Base-by-base conservation (phyloP, 345 rosid species). In the Toxicodendron radicans region DNA sequence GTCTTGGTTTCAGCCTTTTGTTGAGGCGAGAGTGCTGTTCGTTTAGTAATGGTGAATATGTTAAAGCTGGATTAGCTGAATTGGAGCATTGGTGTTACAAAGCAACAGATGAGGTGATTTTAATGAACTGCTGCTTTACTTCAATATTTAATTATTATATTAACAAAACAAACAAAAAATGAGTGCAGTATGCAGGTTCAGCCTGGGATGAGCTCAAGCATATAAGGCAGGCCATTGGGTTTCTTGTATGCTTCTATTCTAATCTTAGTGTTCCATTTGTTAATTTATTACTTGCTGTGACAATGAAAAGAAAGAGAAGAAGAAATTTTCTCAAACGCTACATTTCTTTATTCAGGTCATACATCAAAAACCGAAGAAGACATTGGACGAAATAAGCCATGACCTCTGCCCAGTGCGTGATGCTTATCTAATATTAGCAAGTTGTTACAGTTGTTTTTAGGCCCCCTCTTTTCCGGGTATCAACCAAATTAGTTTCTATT, bases 121-220 rank as follows among this genome's bases (percentile, higher is more conserved):
- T 33, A 46, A 52, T 62, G 57, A 51, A 62, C 51, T 64, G 41
- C 41, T 72, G 30, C 45, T 82, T 73, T 58, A 21, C 52, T 64
- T 48, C 64, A 41, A 46, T 66, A 23, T 46, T 74, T 27, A 56
- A 73, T 52, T 27, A 52, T 46, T 30, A 24, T 10, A 70, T 27
- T 27, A 30, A 66, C 80, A 64, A 43, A 64, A 41, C 3, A 16
- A 68, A 62, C 17, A 58, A 46, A 54, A 66, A 33, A 56, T 20
- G 49, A 58, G 61, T 79, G 60, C 87, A 94, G 98, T 94, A 94
- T 80, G 98, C 97, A 5, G 98, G 98, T 74, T 88, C 92, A 33
- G 85, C 98, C 10, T 92, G 97, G 98, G 98, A 92, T 77, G 98
- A 92, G 81, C 90, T 94, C 48, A 94, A 94, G 83, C 96, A 94